Percentiles rank a stretch among this genome's conserved stretches.
phyloP scores from a whole-genome alignment of 169 alveolate species.

The Eimeria maxima region DNA sequence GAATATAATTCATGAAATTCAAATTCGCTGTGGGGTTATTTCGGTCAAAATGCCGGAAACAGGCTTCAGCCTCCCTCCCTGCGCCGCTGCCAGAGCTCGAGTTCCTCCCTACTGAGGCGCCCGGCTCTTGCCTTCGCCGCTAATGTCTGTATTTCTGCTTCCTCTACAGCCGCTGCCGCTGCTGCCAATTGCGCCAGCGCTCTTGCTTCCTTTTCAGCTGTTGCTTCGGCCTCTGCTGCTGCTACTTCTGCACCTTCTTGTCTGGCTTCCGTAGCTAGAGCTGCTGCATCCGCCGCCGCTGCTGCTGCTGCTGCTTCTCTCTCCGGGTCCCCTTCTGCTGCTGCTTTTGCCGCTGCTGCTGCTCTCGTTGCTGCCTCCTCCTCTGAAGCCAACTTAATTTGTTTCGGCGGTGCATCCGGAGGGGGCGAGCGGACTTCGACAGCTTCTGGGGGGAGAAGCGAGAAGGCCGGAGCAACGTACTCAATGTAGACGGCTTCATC shows the following conservation, averaged over 20 bases:
- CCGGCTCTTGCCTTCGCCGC: constrained; percentile 47
- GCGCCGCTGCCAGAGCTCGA: not conserved
- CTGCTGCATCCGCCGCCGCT: constrained; percentile 25
- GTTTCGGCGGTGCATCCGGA: not conserved
- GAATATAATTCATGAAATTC: not conserved
- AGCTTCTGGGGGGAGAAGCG: constrained; percentile 37
- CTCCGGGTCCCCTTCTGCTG: constrained; percentile 56
- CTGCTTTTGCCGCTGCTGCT: constrained; percentile 36
- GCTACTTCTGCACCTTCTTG: constrained; percentile 24
- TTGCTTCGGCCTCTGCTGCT: constrained; percentile 17
- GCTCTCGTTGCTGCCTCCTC: constrained; percentile 4
- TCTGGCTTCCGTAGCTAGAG: not conserved
- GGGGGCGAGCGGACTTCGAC: constrained; percentile 11
- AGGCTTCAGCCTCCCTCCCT: not conserved
- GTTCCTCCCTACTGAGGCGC: not conserved
- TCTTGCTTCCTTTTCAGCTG: constrained; percentile 2
- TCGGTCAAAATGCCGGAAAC: not conserved
- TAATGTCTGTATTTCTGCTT: not conserved
- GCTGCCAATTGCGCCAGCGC: not conserved
- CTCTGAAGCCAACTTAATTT: not conserved
- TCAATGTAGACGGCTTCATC: constrained; percentile 26
- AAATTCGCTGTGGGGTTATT: not conserved
- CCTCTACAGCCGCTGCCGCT: not conserved
- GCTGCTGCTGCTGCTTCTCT: constrained; percentile 28
- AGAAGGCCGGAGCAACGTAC: constrained; percentile 32